Base-by-base conservation (phyloP, 768 basidiomycete genomes). In the Epithele typhae region DNA sequence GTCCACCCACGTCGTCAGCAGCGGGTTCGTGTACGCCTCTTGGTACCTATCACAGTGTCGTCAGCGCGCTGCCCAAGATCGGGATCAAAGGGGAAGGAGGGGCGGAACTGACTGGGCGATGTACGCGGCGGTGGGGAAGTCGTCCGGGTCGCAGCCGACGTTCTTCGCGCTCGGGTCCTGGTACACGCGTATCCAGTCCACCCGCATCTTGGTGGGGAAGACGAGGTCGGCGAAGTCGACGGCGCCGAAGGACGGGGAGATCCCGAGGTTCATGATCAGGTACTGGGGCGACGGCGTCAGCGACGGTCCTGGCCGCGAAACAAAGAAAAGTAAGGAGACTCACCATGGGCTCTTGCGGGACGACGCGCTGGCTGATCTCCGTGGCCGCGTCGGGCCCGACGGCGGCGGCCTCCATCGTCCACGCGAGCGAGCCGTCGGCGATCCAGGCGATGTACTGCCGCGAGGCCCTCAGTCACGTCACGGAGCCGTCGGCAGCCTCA, bases 401-500 rank as follows among this genome's bases (percentile, higher is more conserved):
- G 14, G 81, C 91, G 18, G 70, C 64, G 14, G 75, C 74, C 23
- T 76, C 75, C 48, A 92, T 48, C 1, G 81, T 84, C 92, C 92
- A 93, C 9, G 78, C 76, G 37, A 74, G 62, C 59, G 79, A 62
- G 49, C 68, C 73, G 48, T 82, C 71, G 30, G 79, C 66, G 43
- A 92, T 76, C 92, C 92, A 94, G 15, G 79, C 71, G 52, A 93
- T 88, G 60, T 92, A 93, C 75, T 86, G 38, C n/a, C n/a, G n/a
- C n/a, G n/a, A n/a, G n/a, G n/a, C n/a, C n/a, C n/a, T n/a, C n/a
- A n/a, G n/a, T n/a, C n/a, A n/a, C n/a, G n/a, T n/a, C n/a, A n/a
- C n/a, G n/a, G 9, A 25, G 8, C n/a, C n/a, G n/a, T n/a, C n/a
- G n/a, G 27, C 27, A 30, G 7, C 14, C 14, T n/a, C n/a, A n/a